Percentiles rank a stretch among this genome's conserved stretches.
Conservation (phyloP, 106 monocot species). For the Dioscorea alata region DNA sequence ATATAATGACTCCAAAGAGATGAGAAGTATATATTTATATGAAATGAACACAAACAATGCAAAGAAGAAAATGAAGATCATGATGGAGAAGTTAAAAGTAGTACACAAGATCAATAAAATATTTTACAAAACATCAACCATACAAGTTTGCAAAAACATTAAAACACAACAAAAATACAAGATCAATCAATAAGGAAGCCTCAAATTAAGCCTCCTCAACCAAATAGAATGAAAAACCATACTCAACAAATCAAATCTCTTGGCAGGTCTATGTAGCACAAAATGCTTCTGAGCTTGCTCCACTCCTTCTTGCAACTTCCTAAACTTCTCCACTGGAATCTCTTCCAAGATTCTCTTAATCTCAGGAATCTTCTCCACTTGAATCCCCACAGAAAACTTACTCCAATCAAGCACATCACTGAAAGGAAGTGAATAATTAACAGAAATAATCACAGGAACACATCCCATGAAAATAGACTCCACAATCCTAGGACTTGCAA, state of each 20-base stretch:
- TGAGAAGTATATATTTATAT: too few relatives aligned
- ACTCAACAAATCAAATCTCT: constrained; percentile 40
- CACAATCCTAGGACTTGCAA: constrained; percentile 63
- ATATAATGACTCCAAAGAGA: too few relatives aligned
- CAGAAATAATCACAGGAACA: constrained; percentile 70
- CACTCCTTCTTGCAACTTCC: constrained; percentile 23
- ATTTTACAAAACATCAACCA: too few relatives aligned
- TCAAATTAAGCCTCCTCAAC: constrained; percentile 50
- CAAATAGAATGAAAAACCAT: constrained; percentile 60
- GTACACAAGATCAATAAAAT: too few relatives aligned
- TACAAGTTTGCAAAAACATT: too few relatives aligned
- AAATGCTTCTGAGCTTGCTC: constrained; percentile 36
- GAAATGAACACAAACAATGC: too few relatives aligned
- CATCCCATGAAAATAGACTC: constrained; percentile 65
- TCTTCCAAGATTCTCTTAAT: constrained; percentile 35
- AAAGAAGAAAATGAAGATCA: too few relatives aligned
- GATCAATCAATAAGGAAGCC: constrained; percentile 21
- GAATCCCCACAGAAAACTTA: constrained; percentile 36
- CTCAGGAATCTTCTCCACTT: constrained; percentile 31
- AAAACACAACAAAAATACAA: background rate
- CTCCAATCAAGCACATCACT: constrained; percentile 72
- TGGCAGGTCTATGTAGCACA: constrained; percentile 35
- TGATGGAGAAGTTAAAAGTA: too few relatives aligned
- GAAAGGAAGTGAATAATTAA: constrained; percentile 51
- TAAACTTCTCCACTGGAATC: constrained; percentile 14